Base-by-base conservation (phyloP, 1,284 basidiomycete genomes). In the Ganoderma boninense region DNA sequence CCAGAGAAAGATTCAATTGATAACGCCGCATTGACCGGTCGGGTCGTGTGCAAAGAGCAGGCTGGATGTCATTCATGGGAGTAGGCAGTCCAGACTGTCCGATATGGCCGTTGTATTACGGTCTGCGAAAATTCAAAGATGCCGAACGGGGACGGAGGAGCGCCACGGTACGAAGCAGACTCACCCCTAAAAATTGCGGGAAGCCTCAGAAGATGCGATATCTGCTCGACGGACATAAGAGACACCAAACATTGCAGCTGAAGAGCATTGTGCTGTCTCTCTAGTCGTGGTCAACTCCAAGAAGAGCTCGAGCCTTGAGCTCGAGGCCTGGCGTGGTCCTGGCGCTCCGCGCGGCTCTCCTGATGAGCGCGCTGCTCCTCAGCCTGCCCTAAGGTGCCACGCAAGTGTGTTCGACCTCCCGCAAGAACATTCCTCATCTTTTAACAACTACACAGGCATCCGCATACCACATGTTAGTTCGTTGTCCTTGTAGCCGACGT, bases 381-480 rank as follows among this genome's bases (percentile, higher is more conserved):
- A 61, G 75, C 85, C 84, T 76, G 80, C 87, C 87, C 86, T 87
- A 82, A 87, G 83, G 64, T 62, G 23, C 7, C 8, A 20, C 18
- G 52, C 65, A 76, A 74, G 75, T 61, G 10, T 38, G 13, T 11
- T 40, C 20, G 32, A 35, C 20, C 20, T 13, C 29, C 11, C 26
- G 10, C 32, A 8, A 13, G 14, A 6, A 14, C 38, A 20, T 38
- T 63, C 56, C n/a, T 76, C 82, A 88, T 89, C 86, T 89, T 89
- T 89, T 89, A 89, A 90, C 89, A 89, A 88, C 83, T 84, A 82
- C 80, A 85, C 76, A 77, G 89, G 86, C 82, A 78, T 83, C 80
- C 72, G 80, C 75, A 75, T 85, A 86, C 87, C 87, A 90, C 87
- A 90, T 89, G 87, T 82, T 85, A 78, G 85, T 78, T 82, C 85